A percentile compares a stretch with the other conserved stretches of the same genome.
phyloP scores from a whole-genome alignment of 164 flowering plant species.

The Magnolia kwangsiensis region DNA sequence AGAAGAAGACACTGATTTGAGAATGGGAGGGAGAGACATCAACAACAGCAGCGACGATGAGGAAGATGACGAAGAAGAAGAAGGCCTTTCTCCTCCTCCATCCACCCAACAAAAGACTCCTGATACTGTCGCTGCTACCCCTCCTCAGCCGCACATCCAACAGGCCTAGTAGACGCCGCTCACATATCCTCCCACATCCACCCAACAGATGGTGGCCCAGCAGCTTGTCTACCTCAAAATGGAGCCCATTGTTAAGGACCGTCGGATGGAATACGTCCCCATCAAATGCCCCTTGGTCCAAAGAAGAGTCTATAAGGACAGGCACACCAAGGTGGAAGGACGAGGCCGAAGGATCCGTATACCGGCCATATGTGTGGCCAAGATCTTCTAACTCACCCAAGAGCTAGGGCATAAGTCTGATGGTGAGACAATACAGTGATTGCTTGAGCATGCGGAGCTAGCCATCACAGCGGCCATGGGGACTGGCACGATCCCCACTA shows the following conservation, averaged over 20 bases:
- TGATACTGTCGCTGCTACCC: neutral
- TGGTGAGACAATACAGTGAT: slow-evolving; percentile 76
- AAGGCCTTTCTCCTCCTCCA: neutral
- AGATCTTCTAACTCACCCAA: slow-evolving; percentile 66
- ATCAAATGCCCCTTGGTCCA: slow-evolving; percentile 10
- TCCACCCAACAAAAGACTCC: neutral
- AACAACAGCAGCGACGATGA: neutral
- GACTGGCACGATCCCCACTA: slow-evolving; percentile 77
- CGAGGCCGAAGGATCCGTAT: slow-evolving; percentile 72
- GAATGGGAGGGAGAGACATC: neutral
- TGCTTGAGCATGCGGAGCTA: slow-evolving; percentile 69
- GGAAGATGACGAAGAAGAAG: neutral
- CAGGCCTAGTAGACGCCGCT: neutral
- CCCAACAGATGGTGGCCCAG: neutral
- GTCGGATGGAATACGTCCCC: slow-evolving; percentile 1
- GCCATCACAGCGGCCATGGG: slow-evolving; percentile 83
- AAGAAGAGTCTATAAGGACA: slow-evolving; percentile 53
- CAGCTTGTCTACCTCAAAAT: slow-evolving; percentile 13
- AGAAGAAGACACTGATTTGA: slow-evolving; percentile 3
- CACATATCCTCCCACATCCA: neutral
- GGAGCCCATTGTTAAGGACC: slow-evolving; percentile 6
- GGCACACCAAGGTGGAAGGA: slow-evolving; percentile 75
- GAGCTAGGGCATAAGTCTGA: slow-evolving; percentile 77
- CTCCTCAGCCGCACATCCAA: neutral
- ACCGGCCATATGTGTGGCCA: slow-evolving; percentile 76